phyloP scores from a whole-genome alignment of 2,329 filamentous ascomycete genomes.

The Cladorrhinum sp. region DNA sequence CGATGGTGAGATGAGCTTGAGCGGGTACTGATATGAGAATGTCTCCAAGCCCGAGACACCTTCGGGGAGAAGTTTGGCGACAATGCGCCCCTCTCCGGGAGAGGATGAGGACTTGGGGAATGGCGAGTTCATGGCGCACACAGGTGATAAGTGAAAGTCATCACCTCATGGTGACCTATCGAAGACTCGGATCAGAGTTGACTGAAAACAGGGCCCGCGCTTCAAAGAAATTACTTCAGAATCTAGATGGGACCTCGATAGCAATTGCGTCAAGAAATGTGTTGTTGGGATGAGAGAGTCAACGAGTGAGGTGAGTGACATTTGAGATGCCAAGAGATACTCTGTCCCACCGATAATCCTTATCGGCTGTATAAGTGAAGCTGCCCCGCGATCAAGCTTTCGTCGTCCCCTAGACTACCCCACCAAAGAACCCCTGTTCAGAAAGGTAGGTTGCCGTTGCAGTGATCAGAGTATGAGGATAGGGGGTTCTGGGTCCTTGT shows the following conservation, averaged over 20 bases:
- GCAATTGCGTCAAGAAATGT: not conserved
- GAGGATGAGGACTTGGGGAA: conserved; percentile 71
- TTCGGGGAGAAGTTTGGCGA: conserved; percentile 69
- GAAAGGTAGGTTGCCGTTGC: not conserved
- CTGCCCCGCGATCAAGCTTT: conserved; percentile 12
- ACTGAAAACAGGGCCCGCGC: not conserved
- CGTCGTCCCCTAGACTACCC: too few species aligned
- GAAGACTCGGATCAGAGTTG: not conserved
- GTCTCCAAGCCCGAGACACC: conserved; percentile 67
- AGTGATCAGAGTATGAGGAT: not conserved
- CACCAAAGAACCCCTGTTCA: conserved; percentile 5
- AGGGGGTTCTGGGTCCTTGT: not conserved
- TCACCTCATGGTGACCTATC: conserved; percentile 16
- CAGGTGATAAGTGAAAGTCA: not conserved
- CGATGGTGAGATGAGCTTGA: conserved; percentile 86
- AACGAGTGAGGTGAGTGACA: too few species aligned
- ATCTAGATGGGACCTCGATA: not conserved
- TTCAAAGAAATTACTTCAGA: too few species aligned
- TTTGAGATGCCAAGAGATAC: too few species aligned
- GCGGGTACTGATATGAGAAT: conserved; percentile 86
- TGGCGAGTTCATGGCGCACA: conserved; percentile 56
- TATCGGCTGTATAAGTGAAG: not conserved
- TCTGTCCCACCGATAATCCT: not conserved
- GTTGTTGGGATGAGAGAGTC: not conserved
- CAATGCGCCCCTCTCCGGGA: conserved; percentile 75